Evolutionary conservation across 306 rosid genomes (phyloP).

Genomic region (Lotus japonicus): DNA sequence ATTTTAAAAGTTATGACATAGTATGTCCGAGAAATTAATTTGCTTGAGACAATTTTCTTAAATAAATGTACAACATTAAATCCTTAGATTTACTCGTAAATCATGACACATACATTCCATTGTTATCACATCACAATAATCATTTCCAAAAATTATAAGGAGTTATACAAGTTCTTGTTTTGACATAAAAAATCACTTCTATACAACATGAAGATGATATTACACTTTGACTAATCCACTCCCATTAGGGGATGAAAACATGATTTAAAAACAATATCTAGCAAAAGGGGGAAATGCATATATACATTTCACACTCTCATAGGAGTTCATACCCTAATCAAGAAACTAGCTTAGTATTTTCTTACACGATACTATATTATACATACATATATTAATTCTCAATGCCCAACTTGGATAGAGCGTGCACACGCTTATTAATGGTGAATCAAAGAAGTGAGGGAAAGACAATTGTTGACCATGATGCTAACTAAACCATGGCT

Average conservation of each 20-base stretch:
- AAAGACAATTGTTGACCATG: constrained; percentile 9
- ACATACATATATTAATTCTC: background rate
- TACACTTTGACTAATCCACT: background rate
- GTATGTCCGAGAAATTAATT: background rate
- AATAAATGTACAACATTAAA: too few species aligned
- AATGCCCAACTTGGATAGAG: background rate
- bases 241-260: background rate
- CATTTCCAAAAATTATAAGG: too few species aligned
- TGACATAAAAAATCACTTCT: background rate
- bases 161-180: too few species aligned
- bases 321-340: background rate
- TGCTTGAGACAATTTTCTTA: too few species aligned
- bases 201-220: background rate
- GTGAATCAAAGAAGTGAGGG: constrained; percentile 19
- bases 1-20: background rate
- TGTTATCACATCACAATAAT: too few species aligned
- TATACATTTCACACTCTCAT: background rate
- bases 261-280: background rate
- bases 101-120: too few species aligned
- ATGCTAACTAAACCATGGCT: constrained; percentile 13
- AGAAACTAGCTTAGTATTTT: background rate
- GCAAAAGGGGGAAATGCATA: background rate
- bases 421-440: background rate
- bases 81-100: too few species aligned
- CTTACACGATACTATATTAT: background rate